Conservation (phyloP, 805 yeast genomes). For the Metschnikowia gruessii region DNA sequence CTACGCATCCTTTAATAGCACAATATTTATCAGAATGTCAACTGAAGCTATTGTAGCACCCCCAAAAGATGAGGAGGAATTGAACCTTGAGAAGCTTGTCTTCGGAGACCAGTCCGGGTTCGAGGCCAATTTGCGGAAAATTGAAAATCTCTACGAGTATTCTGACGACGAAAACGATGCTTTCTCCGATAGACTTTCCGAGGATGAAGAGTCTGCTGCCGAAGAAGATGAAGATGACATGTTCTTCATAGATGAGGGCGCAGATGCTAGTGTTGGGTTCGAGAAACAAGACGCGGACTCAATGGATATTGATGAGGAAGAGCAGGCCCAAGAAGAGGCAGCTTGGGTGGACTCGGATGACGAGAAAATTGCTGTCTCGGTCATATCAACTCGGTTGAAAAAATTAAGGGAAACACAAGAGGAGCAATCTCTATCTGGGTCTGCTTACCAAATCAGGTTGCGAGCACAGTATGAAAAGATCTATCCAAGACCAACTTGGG, state of each 20-base stretch:
- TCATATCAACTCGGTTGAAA: slow-evolving; percentile 58
- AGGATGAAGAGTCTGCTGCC: slow-evolving; percentile 22
- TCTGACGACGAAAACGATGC: slow-evolving; percentile 35
- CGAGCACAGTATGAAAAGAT: slow-evolving; percentile 69
- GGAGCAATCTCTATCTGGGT: slow-evolving; percentile 56
- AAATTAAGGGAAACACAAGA: slow-evolving; percentile 64
- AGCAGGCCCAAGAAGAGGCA: slow-evolving; percentile 34
- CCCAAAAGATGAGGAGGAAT: slow-evolving; percentile 79
- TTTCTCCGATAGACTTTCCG: slow-evolving; percentile 6
- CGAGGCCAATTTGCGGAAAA: slow-evolving; percentile 57
- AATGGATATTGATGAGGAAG: slow-evolving; percentile 31
- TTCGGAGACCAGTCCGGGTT: slow-evolving; percentile 86
- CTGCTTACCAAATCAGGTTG: slow-evolving; percentile 58
- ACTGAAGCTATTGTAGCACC: not conserved
- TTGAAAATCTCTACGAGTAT: slow-evolving; percentile 54
- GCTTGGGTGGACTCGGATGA: slow-evolving; percentile 91
- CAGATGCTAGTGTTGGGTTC: slow-evolving; percentile 31
- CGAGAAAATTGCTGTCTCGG: slow-evolving; percentile 62
- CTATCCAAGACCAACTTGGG: slow-evolving; percentile 89
- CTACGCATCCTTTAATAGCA: not conserved
- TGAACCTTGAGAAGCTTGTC: slow-evolving; percentile 73
- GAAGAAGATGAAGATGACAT: slow-evolving; percentile 40
- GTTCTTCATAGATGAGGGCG: slow-evolving; percentile 46
- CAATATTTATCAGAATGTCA: not conserved
- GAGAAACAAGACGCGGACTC: slow-evolving; percentile 41